These are phyloP conservation scores for Sugiyamaella xylanicola DNA, from an alignment of 1,139 yeast species.

Conservation along the genomic window DNA sequence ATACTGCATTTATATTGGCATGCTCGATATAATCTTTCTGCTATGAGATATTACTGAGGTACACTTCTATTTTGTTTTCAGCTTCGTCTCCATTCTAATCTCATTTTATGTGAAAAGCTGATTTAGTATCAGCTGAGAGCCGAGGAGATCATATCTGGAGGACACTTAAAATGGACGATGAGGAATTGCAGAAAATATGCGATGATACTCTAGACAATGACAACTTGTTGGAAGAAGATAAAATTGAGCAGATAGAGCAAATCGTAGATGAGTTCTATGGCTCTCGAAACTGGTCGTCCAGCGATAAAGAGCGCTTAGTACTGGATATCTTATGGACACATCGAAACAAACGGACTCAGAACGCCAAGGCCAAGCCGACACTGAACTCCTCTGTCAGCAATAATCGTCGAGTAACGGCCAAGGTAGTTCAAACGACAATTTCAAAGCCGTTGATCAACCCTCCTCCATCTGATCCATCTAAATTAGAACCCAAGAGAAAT, in stretches of 20 bases:
- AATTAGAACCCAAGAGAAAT: conserved; percentile 22
- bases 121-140: background rate
- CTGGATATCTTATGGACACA: conserved; percentile 49
- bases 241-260: conserved; percentile 44
- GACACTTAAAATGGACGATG: conserved; percentile 19
- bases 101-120: background rate
- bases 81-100: too few species aligned
- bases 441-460: conserved; percentile 21
- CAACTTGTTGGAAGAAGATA: conserved; percentile 43
- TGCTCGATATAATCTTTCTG: too few species aligned
- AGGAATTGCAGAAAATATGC: conserved; percentile 38
- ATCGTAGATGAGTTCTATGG: conserved; percentile 35
- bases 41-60: too few species aligned
- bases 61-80: too few species aligned
- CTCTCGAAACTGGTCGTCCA: conserved; percentile 19
- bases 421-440: conserved; percentile 7
- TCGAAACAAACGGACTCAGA: conserved; percentile 33
- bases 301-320: conserved; percentile 40
- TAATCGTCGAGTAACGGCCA: conserved; percentile 11
- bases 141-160: background rate
- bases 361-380: background rate
- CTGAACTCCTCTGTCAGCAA: background rate
- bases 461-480: conserved; percentile 27
- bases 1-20: too few species aligned
- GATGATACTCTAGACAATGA: conserved; percentile 39